Percentiles rank a stretch among this genome's conserved stretches.
phyloP scores from a whole-genome alignment of 345 rosid genomes.

The Eucalyptus cloeziana region DNA sequence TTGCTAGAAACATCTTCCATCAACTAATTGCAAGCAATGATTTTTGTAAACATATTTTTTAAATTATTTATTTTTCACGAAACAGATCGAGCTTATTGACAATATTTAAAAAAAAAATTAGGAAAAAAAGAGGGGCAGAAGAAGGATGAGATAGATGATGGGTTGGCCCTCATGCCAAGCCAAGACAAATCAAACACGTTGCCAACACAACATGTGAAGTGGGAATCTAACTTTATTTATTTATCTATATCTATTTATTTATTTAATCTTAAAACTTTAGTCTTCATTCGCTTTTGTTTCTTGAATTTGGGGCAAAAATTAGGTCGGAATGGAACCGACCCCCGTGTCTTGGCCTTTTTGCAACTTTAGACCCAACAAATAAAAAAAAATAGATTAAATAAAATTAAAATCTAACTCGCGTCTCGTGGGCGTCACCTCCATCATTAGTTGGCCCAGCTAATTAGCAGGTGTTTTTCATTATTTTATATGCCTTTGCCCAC shows the following conservation, averaged over 20 bases:
- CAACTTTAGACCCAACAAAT: background rate
- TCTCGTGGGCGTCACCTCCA: background rate
- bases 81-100: too few species aligned
- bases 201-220: conserved; percentile 24
- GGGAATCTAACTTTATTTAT: conserved; percentile 21
- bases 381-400: background rate
- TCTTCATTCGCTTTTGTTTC: conserved; percentile 1
- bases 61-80: accelerated
- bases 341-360: background rate
- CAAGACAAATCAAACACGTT: conserved; percentile 15
- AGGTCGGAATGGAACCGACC: conserved; percentile 9
- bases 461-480: background rate
- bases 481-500: background rate
- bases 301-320: conserved; percentile 15
- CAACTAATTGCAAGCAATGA: too few species aligned
- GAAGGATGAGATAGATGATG: background rate
- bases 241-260: background rate
- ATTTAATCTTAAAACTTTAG: background rate
- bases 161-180: background rate
- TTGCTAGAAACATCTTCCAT: too few species aligned
- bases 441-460: background rate
- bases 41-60: too few species aligned
- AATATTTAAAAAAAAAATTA: too few species aligned
- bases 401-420: background rate
- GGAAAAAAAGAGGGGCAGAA: background rate